Evolutionary conservation across 2,329 filamentous ascomycete genomes (phyloP).

Genomic region (Botrytis deweyae): DNA sequence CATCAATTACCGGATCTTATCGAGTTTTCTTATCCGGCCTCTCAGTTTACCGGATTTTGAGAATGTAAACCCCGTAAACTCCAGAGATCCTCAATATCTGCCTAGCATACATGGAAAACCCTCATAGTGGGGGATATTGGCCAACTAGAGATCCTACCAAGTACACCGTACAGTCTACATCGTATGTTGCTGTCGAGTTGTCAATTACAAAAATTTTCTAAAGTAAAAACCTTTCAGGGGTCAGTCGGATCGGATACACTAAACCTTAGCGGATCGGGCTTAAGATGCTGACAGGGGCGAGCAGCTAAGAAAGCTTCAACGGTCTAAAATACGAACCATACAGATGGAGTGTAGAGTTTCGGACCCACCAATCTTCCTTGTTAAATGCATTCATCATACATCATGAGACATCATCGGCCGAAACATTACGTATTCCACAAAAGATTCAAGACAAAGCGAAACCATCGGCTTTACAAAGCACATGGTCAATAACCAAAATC

Average conservation of each 20-base stretch:
- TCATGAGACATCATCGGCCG: not conserved
- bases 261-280: not conserved
- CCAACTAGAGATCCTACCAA: not conserved
- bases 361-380: not conserved
- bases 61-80: not conserved
- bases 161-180: not conserved
- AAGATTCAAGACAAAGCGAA: not conserved
- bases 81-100: not conserved
- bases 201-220: not conserved
- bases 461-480: not conserved
- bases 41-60: not conserved
- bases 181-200: not conserved
- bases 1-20: not conserved
- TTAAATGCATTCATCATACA: not conserved
- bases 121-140: not conserved
- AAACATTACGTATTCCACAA: not conserved
- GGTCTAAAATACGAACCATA: not conserved
- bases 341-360: not conserved
- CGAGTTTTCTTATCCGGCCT: not conserved
- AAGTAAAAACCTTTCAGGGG: not conserved
- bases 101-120: not conserved
- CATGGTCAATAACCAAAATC: not conserved
- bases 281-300: not conserved
- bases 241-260: not conserved
- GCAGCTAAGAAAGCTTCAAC: not conserved